These are phyloP conservation scores for Leccinum boreale DNA, from an alignment of 768 basidiomycete species.

Conservation along the genomic window DNA sequence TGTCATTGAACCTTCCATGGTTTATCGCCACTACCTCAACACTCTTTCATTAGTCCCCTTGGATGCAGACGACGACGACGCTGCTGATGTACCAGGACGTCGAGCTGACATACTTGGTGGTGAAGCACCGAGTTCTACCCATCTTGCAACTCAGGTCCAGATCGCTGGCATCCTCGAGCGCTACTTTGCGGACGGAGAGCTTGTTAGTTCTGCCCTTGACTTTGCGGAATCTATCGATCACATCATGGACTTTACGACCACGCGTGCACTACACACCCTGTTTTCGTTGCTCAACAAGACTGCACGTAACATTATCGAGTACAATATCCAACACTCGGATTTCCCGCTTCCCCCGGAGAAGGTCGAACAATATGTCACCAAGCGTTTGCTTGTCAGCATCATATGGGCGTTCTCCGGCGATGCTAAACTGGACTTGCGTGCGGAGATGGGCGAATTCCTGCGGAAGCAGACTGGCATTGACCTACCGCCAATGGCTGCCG, in stretches of 20 bases:
- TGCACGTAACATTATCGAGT: constrained; percentile 87
- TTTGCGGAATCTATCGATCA: constrained; percentile 88
- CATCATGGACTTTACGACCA: constrained; percentile 97
- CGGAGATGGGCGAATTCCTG: constrained; percentile 86
- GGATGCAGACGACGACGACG: constrained; percentile 88
- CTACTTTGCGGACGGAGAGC: constrained; percentile 78
- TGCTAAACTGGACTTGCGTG: constrained; percentile 84
- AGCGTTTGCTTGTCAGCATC: constrained; percentile 84
- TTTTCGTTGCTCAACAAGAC: constrained; percentile 98
- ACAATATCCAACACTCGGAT: constrained; percentile 92
- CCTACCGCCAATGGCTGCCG: constrained; percentile 69
- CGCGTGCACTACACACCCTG: constrained; percentile 89
- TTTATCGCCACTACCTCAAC: constrained; percentile 84
- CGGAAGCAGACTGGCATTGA: constrained; percentile 86
- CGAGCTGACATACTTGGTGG: constrained; percentile 43
- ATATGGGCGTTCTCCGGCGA: constrained; percentile 99
- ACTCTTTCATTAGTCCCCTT: constrained; percentile 71
- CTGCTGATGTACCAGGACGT: constrained; percentile 57
- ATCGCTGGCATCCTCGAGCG: constrained; percentile 72
- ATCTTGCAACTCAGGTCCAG: constrained; percentile 72
- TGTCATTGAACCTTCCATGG: constrained; percentile 86
- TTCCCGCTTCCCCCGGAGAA: constrained; percentile 86
- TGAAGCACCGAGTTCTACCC: constrained; percentile 54
- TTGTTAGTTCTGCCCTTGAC: constrained; percentile 74
- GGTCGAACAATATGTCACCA: constrained; percentile 87